A percentile compares a stretch with the other conserved stretches of the same genome.
phyloP scores from a whole-genome alignment of 2,329 filamentous ascomycete species.

The Xylariaceae sp. region DNA sequence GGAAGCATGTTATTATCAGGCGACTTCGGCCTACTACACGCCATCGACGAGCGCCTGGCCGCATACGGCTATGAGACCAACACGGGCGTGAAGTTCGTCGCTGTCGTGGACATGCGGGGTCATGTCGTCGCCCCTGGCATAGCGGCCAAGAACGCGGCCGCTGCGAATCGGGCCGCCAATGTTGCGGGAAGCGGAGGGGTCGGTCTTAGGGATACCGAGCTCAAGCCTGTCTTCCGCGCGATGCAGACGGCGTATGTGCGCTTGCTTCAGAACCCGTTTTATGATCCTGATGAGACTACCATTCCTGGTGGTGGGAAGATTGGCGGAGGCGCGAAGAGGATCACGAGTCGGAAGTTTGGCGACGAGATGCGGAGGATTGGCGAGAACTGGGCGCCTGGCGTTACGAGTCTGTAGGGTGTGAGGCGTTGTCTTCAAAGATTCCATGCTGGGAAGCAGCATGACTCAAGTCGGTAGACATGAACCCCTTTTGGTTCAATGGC shows the following conservation, averaged over 20 bases:
- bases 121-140: slow-evolving; percentile 39
- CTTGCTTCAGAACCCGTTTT: slow-evolving; percentile 91
- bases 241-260: slow-evolving; percentile 89
- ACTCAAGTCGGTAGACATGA: not conserved
- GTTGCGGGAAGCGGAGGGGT: slow-evolving; percentile 41
- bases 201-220: slow-evolving; percentile 76
- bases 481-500: not conserved
- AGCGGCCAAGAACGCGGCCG: not conserved
- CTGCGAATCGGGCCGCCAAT: slow-evolving; percentile 15
- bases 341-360: slow-evolving; percentile 74
- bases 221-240: slow-evolving; percentile 84
- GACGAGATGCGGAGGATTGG: slow-evolving; percentile 82
- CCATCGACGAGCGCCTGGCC: slow-evolving; percentile 85
- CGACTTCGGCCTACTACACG: slow-evolving; percentile 87
- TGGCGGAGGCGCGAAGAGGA: slow-evolving; percentile 59
- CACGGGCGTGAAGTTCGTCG: slow-evolving; percentile 85
- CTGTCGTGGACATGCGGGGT: slow-evolving; percentile 86
- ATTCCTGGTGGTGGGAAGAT: slow-evolving; percentile 38
- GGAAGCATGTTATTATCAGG: slow-evolving; percentile 51
- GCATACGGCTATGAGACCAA: slow-evolving; percentile 97
- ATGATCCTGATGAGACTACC: slow-evolving; percentile 79
- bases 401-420: slow-evolving; percentile 47
- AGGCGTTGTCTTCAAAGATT: not conserved
- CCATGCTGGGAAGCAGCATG: not conserved
- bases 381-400: slow-evolving; percentile 73